These are phyloP conservation scores for Clavulina sp. DNA, from an alignment of 768 basidiomycete genomes.

Conservation along the genomic window DNA sequence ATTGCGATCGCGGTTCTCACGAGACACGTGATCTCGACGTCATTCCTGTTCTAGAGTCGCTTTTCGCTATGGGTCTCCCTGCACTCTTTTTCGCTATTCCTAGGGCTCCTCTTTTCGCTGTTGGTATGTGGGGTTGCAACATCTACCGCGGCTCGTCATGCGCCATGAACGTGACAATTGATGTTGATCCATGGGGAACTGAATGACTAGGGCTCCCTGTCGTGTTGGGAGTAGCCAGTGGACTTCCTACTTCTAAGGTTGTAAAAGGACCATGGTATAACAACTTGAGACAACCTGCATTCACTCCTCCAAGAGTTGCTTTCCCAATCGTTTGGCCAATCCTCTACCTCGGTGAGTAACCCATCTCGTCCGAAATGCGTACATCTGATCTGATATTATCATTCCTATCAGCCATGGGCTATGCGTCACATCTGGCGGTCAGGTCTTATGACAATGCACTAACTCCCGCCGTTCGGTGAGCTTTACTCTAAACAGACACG, in stretches of 20 bases:
- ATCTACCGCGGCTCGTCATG: no score
- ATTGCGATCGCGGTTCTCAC: no score
- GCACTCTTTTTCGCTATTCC: no score
- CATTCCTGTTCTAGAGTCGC: no score
- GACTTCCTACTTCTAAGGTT: slow-evolving; percentile 29
- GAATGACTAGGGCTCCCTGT: no score
- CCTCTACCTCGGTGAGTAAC: slow-evolving; percentile 23
- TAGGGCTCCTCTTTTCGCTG: no score
- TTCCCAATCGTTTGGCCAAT: slow-evolving; percentile 45
- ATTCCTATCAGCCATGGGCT: slow-evolving; percentile 35
- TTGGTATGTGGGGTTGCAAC: no score
- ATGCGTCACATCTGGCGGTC: slow-evolving; percentile 44
- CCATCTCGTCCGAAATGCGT: slow-evolving; percentile 8
- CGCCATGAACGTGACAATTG: no score
- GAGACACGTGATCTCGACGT: no score
- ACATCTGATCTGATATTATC: slow-evolving; percentile 1
- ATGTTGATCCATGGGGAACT: no score
- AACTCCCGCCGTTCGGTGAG: slow-evolving; percentile 27
- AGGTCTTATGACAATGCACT: slow-evolving; percentile 31
- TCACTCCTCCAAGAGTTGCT: slow-evolving; percentile 31
- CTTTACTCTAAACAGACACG: background rate
- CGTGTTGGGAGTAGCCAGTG: slow-evolving; percentile 35
- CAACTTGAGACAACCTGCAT: slow-evolving; percentile 32
- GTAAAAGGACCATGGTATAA: slow-evolving; percentile 41
- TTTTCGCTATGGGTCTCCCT: no score